Conservation (phyloP, 495 filamentous ascomycete species). For the Aspergillus panamensis region DNA sequence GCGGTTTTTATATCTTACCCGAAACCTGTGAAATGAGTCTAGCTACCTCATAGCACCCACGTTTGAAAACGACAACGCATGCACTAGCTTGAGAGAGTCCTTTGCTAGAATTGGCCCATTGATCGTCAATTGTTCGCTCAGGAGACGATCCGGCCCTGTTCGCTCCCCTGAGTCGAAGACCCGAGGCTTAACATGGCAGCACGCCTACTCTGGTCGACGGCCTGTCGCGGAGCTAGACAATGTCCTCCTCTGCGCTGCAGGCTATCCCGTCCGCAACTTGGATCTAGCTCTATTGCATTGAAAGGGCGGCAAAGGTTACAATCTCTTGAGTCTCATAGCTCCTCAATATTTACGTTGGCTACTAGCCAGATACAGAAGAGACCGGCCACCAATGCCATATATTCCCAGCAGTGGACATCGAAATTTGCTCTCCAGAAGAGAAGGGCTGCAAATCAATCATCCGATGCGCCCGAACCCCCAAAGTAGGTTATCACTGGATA, state of each 20-base stretch:
- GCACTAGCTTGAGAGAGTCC: background rate
- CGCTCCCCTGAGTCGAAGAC: background rate
- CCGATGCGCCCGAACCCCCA: constrained; percentile 20
- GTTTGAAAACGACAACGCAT: background rate
- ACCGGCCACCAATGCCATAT: background rate
- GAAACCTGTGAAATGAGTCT: background rate
- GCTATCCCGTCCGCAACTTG: background rate
- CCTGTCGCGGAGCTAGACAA: constrained; percentile 12
- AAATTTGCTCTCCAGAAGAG: constrained; percentile 20
- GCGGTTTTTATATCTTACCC: background rate
- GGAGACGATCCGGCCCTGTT: background rate
- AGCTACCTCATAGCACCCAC: constrained; percentile 1
- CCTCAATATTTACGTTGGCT: constrained; percentile 12
- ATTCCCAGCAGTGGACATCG: constrained; percentile 7
- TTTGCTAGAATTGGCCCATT: background rate
- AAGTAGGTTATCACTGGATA: constrained; percentile 26
- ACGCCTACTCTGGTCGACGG: constrained; percentile 2
- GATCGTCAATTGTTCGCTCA: background rate
- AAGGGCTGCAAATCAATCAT: constrained; percentile 26
- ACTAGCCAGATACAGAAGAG: constrained; percentile 8
- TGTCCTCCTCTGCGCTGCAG: constrained; percentile 5
- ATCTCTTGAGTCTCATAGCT: background rate
- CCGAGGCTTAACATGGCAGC: constrained; percentile 14
- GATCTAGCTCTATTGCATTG: background rate
- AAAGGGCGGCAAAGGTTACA: constrained; percentile 12